Evolutionary conservation across 176 grass and related monocot genomes (phyloP).

Genomic region (Tillandsia leiboldiana): DNA sequence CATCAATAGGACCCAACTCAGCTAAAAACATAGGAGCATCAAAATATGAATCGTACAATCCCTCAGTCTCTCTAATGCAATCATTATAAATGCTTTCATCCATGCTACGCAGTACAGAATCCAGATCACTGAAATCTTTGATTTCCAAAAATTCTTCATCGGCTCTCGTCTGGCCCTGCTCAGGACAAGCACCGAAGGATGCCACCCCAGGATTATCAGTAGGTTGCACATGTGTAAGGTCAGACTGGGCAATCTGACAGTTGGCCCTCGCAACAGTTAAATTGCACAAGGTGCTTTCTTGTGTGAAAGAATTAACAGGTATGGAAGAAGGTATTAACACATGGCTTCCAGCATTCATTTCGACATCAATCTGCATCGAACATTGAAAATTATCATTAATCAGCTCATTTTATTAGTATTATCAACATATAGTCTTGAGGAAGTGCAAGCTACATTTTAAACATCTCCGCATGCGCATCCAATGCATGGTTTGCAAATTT

Average conservation of each 20-base stretch:
- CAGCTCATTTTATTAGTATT: not conserved
- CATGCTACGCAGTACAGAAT: slow-evolving; percentile 29
- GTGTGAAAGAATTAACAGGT: slow-evolving; percentile 5
- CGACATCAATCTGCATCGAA: slow-evolving; percentile 28
- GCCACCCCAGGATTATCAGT: slow-evolving; percentile 17
- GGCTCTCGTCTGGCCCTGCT: slow-evolving; percentile 7
- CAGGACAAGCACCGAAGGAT: not conserved
- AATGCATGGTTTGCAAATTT: not conserved
- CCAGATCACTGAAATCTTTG: slow-evolving; percentile 58
- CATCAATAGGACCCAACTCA: slow-evolving; percentile 32
- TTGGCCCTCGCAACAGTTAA: slow-evolving; percentile 5
- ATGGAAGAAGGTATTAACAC: slow-evolving; percentile 15
- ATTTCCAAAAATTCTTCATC: slow-evolving; percentile 86
- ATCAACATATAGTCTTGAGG: not conserved
- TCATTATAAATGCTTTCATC: slow-evolving; percentile 17
- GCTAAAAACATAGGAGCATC: slow-evolving; percentile 43
- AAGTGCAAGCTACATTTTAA: not conserved
- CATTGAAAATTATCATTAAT: slow-evolving; percentile 17
- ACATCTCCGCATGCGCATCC: not conserved
- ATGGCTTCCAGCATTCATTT: slow-evolving; percentile 8
- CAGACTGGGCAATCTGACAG: slow-evolving; percentile 36
- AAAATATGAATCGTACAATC: slow-evolving; percentile 34
- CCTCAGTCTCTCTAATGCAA: slow-evolving; percentile 18
- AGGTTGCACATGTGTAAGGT: slow-evolving; percentile 27
- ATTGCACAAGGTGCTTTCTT: slow-evolving; percentile 14